Evolutionary conservation across 2,329 filamentous ascomycete genomes (phyloP), one percentile per base, ranked within the genome.

Genomic region (Pestalotiopsis sp.): DNA sequence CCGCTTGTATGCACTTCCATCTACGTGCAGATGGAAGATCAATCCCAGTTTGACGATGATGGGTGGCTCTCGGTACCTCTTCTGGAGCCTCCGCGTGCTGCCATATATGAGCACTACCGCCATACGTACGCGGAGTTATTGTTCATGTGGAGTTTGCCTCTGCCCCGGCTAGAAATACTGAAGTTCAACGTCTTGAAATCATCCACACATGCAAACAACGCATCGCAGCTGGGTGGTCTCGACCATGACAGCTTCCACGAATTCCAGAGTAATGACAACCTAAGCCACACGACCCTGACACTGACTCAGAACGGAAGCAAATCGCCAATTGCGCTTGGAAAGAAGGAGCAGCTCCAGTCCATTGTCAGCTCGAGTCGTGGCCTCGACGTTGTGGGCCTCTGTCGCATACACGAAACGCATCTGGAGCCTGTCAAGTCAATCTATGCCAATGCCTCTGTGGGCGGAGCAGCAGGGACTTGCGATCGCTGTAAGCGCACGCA

Each of bases 71-170:
- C 82, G 23, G 84, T 85, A 3, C 86, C 90, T 4, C 78, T 92
- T 2, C 82, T 92, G 17, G 86, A 90, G 58, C 81, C 84, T 4
- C 82, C 76, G 38, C 84, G 83, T n/a, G 77, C 80, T 4, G 76
- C 81, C 3, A 76, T 86, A 23, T 89, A 90, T 71, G 83, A 85
- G n/a, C 84, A 82, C 73, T 92, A 92, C 74, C 87, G 90, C 45
- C 87, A 88, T 69, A 84, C 86, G 0, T 92, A 92, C 73, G 89
- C 90, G n/a, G 89, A 91, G 77, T 85, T 92, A 79, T 83, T 92
- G 3, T 90, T 90, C 72, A 87, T 89, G 79, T 92, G 90, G 90
- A 83, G 84, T 2, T 85, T 90, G 68, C 89, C 89, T 0, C 79
- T 92, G 4, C 84, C 88, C 39, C 84, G 90, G 20, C 84, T 92